phyloP scores from a whole-genome alignment of 805 yeast genomes.

The Kazachstania psychrophila region DNA sequence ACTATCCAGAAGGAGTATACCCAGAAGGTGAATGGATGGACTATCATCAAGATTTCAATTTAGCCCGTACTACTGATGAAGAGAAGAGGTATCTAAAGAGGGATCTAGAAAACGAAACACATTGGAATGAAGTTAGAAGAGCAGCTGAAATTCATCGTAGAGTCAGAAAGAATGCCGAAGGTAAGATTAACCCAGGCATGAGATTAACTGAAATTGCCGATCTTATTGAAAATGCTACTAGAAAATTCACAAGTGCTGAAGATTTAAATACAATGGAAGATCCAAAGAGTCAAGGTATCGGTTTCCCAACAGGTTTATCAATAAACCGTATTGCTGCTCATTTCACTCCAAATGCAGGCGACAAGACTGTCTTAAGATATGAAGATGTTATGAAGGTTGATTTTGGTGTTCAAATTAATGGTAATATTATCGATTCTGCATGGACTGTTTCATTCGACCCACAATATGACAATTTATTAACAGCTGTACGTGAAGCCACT shows the following conservation, averaged over 20 bases:
- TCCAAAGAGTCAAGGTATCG: constrained; percentile 65
- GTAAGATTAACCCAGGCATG: constrained; percentile 82
- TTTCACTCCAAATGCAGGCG: constrained; percentile 94
- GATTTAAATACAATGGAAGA: constrained; percentile 41
- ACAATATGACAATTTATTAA: constrained; percentile 67
- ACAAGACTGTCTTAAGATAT: constrained; percentile 64
- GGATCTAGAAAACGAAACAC: constrained; percentile 37
- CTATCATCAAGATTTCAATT: constrained; percentile 53
- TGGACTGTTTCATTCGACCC: constrained; percentile 84
- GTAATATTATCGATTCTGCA: constrained; percentile 89
- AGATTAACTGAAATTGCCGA: constrained; percentile 83
- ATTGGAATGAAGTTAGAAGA: constrained; percentile 84
- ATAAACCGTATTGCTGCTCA: constrained; percentile 94
- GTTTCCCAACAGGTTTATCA: constrained; percentile 97
- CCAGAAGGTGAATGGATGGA: constrained; percentile 88
- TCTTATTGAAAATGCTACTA: constrained; percentile 73
- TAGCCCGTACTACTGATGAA: constrained; percentile 72
- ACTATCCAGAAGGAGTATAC: constrained; percentile 61
- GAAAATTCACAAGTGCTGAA: constrained; percentile 58
- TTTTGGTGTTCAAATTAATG: constrained; percentile 93
- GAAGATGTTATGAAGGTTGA: constrained; percentile 97
- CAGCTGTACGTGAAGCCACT: constrained; percentile 88
- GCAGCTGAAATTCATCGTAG: constrained; percentile 95
- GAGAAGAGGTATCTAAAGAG: constrained; percentile 75
- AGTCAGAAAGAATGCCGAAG: constrained; percentile 72